Conservation (phyloP, 805 yeast species). For the Alloascoidea africana region DNA sequence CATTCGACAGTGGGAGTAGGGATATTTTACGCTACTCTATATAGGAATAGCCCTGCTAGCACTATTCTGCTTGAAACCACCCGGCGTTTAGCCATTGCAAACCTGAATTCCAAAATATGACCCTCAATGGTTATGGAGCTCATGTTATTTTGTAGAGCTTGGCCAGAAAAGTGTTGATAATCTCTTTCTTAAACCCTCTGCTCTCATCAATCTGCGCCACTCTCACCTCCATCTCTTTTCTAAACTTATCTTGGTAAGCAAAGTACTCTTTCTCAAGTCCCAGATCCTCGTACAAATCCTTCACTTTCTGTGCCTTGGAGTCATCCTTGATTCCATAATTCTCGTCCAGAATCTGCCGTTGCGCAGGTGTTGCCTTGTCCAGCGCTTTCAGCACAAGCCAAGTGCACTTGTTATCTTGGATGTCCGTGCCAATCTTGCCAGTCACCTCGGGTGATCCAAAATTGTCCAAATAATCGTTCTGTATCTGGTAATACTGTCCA, state of each 20-base stretch:
- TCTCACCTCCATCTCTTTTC: slow-evolving; percentile 41
- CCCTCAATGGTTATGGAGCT: slow-evolving; percentile 41
- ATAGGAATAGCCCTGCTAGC: no score
- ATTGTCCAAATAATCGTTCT: slow-evolving; percentile 93
- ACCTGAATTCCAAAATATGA: no score
- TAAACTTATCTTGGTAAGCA: slow-evolving; percentile 72
- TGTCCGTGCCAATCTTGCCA: slow-evolving; percentile 98
- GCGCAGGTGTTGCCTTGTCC: slow-evolving; percentile 60
- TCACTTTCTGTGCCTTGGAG: slow-evolving; percentile 50
- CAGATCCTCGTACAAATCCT: slow-evolving; percentile 59
- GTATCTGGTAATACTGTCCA: slow-evolving; percentile 98
- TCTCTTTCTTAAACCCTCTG: slow-evolving; percentile 84
- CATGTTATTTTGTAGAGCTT: slow-evolving; percentile 84
- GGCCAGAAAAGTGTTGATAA: slow-evolving; percentile 68
- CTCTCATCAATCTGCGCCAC: slow-evolving; percentile 70
- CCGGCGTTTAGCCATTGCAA: no score
- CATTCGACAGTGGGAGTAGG: no score
- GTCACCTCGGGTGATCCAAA: slow-evolving; percentile 95
- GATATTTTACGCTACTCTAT: no score
- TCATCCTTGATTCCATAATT: slow-evolving; percentile 83
- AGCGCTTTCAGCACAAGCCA: slow-evolving; percentile 95
- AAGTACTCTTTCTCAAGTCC: slow-evolving; percentile 55
- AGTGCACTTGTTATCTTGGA: slow-evolving; percentile 94
- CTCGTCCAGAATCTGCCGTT: slow-evolving; percentile 66
- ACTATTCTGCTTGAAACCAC: no score